Conservation (phyloP, 257 asterid species). For the Oldenlandia corymbosa region DNA sequence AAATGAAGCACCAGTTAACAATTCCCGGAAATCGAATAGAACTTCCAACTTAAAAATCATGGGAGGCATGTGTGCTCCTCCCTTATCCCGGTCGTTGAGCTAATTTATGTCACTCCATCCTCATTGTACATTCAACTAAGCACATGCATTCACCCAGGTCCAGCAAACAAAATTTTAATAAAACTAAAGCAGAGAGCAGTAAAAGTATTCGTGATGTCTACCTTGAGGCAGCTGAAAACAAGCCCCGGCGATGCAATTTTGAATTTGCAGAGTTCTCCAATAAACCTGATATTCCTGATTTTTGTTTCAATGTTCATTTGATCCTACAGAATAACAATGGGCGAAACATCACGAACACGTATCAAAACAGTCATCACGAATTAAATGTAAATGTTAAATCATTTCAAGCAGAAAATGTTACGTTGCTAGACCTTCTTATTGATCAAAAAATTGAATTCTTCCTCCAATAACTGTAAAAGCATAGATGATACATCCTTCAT, state of each 20-base stretch:
- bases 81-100: too few relatives aligned
- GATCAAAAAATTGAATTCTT: conserved; percentile 77
- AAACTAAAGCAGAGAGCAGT: neutral
- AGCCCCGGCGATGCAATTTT: conserved; percentile 86
- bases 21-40: neutral
- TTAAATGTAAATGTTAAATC: conserved; percentile 6
- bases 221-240: conserved; percentile 91
- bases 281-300: conserved; percentile 88
- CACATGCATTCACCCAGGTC: neutral
- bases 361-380: neutral
- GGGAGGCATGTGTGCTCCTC: too few relatives aligned
- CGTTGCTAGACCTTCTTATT: conserved; percentile 77
- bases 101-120: too few relatives aligned
- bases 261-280: conserved; percentile 99
- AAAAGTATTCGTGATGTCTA: conserved; percentile 15
- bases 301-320: conserved; percentile 98
- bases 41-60: neutral
- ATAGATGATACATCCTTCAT: conserved; percentile 89
- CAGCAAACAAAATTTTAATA: neutral
- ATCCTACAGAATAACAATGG: conserved; percentile 55
- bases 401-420: conserved; percentile 11
- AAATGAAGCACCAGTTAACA: neutral
- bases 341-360: neutral
- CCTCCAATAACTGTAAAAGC: conserved; percentile 94
- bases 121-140: neutral